These are phyloP conservation scores for Aspergillus heteromorphus DNA, from an alignment of 495 filamentous ascomycete species.

Conservation along the genomic window DNA sequence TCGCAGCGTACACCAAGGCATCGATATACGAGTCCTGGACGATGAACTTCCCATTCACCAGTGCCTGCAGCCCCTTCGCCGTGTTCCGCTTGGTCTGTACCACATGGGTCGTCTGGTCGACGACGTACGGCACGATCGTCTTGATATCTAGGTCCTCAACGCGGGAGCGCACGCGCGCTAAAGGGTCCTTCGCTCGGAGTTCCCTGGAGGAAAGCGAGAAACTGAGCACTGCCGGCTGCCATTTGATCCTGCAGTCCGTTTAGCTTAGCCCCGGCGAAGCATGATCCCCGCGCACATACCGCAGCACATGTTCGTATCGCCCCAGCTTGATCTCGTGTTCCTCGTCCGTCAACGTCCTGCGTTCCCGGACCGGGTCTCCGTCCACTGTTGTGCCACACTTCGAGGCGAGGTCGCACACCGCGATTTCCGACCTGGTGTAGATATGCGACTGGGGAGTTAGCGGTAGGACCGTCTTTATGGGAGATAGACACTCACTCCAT, in stretches of 20 bases:
- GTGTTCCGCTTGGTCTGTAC: conserved; percentile 88
- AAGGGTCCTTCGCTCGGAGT: conserved; percentile 61
- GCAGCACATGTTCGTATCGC: conserved; percentile 49
- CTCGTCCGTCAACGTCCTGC: conserved; percentile 44
- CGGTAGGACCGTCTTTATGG: background rate
- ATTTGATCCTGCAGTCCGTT: conserved; percentile 59
- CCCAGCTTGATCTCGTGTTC: conserved; percentile 66
- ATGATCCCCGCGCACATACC: conserved; percentile 24
- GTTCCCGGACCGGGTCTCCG: conserved; percentile 56
- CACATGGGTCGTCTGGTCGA: conserved; percentile 73
- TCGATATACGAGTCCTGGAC: conserved; percentile 73
- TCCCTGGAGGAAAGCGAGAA: conserved; percentile 78
- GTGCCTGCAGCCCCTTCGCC: conserved; percentile 76
- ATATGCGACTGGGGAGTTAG: conserved; percentile 39
- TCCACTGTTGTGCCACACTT: conserved; percentile 79
- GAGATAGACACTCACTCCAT: conserved; percentile 48
- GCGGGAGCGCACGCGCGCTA: conserved; percentile 52
- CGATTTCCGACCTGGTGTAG: conserved; percentile 57
- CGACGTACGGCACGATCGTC: conserved; percentile 63
- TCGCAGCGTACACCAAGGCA: conserved; percentile 64
- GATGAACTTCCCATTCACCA: conserved; percentile 77
- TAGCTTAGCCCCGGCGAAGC: background rate
- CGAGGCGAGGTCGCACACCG: conserved; percentile 63
- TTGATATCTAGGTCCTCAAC: conserved; percentile 87
- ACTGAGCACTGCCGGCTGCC: conserved; percentile 74